Evolutionary conservation across 2,329 filamentous ascomycete species (phyloP).

Genomic region (Biscogniauxia sp.): DNA sequence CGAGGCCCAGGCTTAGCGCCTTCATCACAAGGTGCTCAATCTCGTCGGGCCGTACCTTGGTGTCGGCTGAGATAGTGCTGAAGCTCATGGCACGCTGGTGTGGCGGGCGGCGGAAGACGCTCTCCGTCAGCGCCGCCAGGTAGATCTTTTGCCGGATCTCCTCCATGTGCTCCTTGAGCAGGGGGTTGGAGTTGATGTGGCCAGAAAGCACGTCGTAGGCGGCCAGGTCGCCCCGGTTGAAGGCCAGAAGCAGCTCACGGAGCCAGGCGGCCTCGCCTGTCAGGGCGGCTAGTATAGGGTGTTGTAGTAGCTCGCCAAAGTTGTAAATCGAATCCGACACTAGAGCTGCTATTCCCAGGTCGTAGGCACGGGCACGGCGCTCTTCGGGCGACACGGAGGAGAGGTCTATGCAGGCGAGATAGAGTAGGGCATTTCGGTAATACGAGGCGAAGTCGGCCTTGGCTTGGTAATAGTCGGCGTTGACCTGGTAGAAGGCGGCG

Average conservation of each 20-base stretch:
- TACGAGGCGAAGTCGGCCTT: slow-evolving; percentile 93
- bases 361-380: slow-evolving; percentile 80
- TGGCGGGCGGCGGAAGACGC: slow-evolving; percentile 91
- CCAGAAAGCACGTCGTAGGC: slow-evolving; percentile 81
- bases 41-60: slow-evolving; percentile 84
- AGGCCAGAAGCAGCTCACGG: slow-evolving; percentile 92
- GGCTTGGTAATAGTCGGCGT: slow-evolving; percentile 91
- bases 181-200: slow-evolving; percentile 75
- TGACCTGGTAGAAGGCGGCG: slow-evolving; percentile 93
- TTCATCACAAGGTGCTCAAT: slow-evolving; percentile 99
- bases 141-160: slow-evolving; percentile 98
- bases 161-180: slow-evolving; percentile 74
- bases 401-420: slow-evolving; percentile 92
- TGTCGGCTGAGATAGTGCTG: slow-evolving; percentile 81
- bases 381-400: slow-evolving; percentile 70
- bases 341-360: slow-evolving; percentile 87
- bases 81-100: slow-evolving; percentile 96
- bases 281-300: slow-evolving; percentile 90
- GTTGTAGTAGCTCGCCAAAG: slow-evolving; percentile 96
- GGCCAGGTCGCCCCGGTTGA: slow-evolving; percentile 89
- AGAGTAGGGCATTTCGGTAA: slow-evolving; percentile 96
- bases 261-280: slow-evolving; percentile 81
- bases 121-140: slow-evolving; percentile 90
- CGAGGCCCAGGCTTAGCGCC: slow-evolving; percentile 86
- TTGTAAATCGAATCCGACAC: slow-evolving; percentile 98